Percentiles rank a stretch among this genome's conserved stretches.
Conservation (phyloP, 495 filamentous ascomycete species). For the Recurvomyces mirabilis region DNA sequence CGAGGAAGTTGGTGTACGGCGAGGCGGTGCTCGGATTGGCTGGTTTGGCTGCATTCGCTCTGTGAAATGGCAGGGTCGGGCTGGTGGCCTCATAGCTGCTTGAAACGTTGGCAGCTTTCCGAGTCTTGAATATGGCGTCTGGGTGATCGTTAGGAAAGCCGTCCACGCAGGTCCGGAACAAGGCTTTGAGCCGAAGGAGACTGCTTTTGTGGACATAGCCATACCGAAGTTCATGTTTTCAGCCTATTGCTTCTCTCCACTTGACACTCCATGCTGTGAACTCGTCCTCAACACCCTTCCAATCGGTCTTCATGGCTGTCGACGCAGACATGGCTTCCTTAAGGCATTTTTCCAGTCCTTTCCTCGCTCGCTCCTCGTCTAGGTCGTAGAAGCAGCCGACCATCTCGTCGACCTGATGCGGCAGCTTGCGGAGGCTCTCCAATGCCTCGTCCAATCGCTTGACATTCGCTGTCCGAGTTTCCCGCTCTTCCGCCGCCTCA, state of each 20-base stretch:
- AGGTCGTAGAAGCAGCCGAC: slow-evolving; percentile 42
- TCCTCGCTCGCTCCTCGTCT: slow-evolving; percentile 30
- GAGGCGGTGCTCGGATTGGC: slow-evolving; percentile 14
- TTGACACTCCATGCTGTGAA: slow-evolving; percentile 31
- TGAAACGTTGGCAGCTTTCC: not conserved
- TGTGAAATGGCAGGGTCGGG: not conserved
- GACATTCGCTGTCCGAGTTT: not conserved
- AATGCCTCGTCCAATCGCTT: slow-evolving; percentile 31
- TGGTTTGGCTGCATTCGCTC: slow-evolving; percentile 13
- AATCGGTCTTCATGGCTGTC: slow-evolving; percentile 17
- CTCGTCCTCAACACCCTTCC: slow-evolving; percentile 28
- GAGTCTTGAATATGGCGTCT: no score
- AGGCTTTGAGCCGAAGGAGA: no score
- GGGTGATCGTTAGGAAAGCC: no score
- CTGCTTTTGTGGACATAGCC: no score
- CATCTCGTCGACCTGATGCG: slow-evolving; percentile 38
- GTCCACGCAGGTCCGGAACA: no score
- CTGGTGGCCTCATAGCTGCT: no score
- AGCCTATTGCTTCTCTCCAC: slow-evolving; percentile 21
- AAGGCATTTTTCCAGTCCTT: slow-evolving; percentile 20
- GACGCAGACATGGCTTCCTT: slow-evolving; percentile 22
- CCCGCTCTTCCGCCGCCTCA: not conserved
- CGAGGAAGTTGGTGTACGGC: slow-evolving; percentile 8
- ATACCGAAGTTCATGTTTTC: no score
- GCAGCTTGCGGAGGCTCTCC: slow-evolving; percentile 32